Evolutionary conservation across 2,329 filamentous ascomycete genomes (phyloP), one percentile per base, ranked within the genome.

Genomic region (Aspergillus uvarum): DNA sequence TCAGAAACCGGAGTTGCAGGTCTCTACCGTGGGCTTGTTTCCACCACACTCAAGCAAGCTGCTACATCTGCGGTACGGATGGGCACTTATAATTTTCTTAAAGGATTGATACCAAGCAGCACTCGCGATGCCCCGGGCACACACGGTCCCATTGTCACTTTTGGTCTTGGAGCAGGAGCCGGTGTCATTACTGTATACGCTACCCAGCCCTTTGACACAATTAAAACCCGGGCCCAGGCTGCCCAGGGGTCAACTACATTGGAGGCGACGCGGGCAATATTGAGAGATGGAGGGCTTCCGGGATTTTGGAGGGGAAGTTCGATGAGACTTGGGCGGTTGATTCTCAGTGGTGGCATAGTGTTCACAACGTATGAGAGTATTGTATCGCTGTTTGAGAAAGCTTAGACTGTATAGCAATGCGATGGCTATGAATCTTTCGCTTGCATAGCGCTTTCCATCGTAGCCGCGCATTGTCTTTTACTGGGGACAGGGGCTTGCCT

Each of bases 301-400:
- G 87, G 83, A 0, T 85, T 89, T 62, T 90, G 87, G 87, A 85
- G 82, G 60, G 87, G 87, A 0, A 89, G 86, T 35, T 85, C 85
- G 0, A 89, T 90, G 87, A 79, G 88, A 58, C 68, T 90, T 24
- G 86, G 87, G 0, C 73, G 87, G 62, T 81, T 87, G 3, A 80
- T 89, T 0, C 80, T 89, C 49, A 86, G 84, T 64, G 87, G 87
- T n/a, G 87, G 87, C 0, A 88, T 89, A 60, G 72, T 89, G 1
- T 88, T 88, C 63, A 86, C 85, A 2, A 82, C 83, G 2, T 87
- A 87, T 67, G 86, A 88, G 68, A 24, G 22, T 24, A 24, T 24
- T 24, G 22, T 24, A 24, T 24, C 22, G 22, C 22, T 24, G 22
- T 24, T 24, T 24, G 22, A 24, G 22, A 24, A 24, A 24, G 22